These are phyloP conservation scores for Leptographium wingfieldii DNA, from an alignment of 2,329 filamentous ascomycete species.

Conservation along the genomic window DNA sequence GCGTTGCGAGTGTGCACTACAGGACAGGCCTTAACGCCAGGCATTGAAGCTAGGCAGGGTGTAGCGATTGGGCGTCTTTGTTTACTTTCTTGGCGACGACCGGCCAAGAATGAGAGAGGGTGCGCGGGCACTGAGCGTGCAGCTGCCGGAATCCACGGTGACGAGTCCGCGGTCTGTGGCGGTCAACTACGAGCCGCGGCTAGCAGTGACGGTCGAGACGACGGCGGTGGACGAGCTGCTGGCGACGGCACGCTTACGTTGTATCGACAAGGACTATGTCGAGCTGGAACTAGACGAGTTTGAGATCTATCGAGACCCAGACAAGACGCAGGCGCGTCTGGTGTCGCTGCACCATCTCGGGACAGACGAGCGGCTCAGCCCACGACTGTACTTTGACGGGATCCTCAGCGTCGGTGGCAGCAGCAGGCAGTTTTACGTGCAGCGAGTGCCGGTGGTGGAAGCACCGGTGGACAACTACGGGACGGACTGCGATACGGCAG, in stretches of 20 bases:
- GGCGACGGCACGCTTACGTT: not conserved
- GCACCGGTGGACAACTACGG: constrained; percentile 58
- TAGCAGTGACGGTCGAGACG: not conserved
- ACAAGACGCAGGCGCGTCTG: constrained; percentile 33
- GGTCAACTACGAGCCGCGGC: constrained; percentile 1
- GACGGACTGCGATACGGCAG: constrained; percentile 30
- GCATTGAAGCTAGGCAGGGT: no score
- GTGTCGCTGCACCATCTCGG: constrained; percentile 40
- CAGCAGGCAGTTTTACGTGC: constrained; percentile 31
- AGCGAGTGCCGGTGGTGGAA: constrained; percentile 39
- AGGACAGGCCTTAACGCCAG: not conserved
- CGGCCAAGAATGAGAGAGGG: not conserved
- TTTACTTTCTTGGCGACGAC: no score
- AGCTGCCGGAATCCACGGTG: constrained; percentile 16
- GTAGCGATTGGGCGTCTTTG: no score
- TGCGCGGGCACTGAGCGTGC: not conserved
- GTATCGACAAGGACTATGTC: constrained; percentile 19
- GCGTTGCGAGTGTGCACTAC: not conserved
- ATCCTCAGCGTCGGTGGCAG: constrained; percentile 31
- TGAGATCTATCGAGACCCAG: constrained; percentile 36
- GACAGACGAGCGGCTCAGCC: constrained; percentile 20
- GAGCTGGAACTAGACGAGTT: constrained; percentile 47
- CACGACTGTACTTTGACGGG: constrained; percentile 46
- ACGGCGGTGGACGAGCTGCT: not conserved
- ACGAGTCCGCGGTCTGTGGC: constrained; percentile 17